Percentiles rank a stretch among this genome's conserved stretches.
Conservation (phyloP, 192 early-diverging fungal genomes). For the Glomus cerebriforme region DNA sequence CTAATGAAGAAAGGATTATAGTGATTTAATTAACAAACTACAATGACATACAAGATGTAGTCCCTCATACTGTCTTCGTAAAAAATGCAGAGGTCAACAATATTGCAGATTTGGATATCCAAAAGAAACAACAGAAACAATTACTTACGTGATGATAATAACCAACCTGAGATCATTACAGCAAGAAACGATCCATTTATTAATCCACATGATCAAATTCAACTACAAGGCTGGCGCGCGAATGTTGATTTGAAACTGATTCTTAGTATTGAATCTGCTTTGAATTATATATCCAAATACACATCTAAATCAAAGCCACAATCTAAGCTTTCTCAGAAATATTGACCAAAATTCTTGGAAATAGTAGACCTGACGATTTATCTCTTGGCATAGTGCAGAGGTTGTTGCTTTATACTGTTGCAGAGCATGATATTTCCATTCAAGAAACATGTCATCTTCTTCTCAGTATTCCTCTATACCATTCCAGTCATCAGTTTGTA, state of each 20-base stretch:
- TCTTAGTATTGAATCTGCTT: neutral
- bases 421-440: neutral
- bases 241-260: constrained; percentile 7
- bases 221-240: neutral
- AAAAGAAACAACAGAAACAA: neutral
- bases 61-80: constrained; percentile 3
- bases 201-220: neutral
- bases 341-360: no score
- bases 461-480: constrained; percentile 3
- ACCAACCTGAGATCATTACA: neutral
- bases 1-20: constrained; percentile 4
- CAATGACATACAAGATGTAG: neutral
- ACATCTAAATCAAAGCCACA: neutral
- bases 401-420: neutral
- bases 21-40: constrained; percentile 1
- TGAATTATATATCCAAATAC: neutral
- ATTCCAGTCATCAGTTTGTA: no score
- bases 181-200: neutral
- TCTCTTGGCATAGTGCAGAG: neutral
- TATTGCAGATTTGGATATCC: constrained; percentile 3
- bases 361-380: no score
- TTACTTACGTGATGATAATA: neutral
- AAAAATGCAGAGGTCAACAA: neutral
- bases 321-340: no score
- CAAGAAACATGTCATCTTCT: neutral